A percentile compares a stretch with the other conserved stretches of the same genome.
Evolutionary conservation across 2,329 filamentous ascomycete species (phyloP).

Genomic region (Pseudonectria buxi): DNA sequence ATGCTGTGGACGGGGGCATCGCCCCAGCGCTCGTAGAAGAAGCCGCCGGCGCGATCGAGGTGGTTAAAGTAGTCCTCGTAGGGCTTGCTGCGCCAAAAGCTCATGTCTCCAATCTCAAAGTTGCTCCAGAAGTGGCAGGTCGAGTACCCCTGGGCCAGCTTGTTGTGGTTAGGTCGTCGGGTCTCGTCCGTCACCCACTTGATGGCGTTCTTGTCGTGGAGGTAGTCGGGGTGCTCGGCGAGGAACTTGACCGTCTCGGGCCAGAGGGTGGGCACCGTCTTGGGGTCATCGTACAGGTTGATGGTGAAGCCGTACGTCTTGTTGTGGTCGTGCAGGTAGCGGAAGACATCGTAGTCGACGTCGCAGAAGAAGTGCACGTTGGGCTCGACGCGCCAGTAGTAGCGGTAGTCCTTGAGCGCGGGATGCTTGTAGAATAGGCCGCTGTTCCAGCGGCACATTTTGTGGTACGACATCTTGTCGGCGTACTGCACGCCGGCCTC

Average conservation of each 20-base stretch:
- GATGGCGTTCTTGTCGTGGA: slow-evolving; percentile 79
- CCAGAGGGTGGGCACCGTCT: slow-evolving; percentile 84
- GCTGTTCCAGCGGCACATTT: slow-evolving; percentile 99
- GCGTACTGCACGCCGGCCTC: slow-evolving; percentile 89
- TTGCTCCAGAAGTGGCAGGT: slow-evolving; percentile 99
- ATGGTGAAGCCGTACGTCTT: slow-evolving; percentile 99
- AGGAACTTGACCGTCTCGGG: slow-evolving; percentile 93
- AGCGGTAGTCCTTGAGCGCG: slow-evolving; percentile 72
- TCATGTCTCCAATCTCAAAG: slow-evolving; percentile 92
- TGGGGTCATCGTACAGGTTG: slow-evolving; percentile 87
- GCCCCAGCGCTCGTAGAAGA: slow-evolving; percentile 98
- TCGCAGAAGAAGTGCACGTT: slow-evolving; percentile 99
- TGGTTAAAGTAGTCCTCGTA: slow-evolving; percentile 98
- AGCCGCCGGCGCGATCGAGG: slow-evolving; percentile 90
- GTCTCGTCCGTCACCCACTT: slow-evolving; percentile 77
- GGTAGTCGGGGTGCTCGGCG: slow-evolving; percentile 71
- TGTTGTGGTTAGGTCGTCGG: slow-evolving; percentile 71
- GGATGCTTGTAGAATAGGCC: slow-evolving; percentile 97
- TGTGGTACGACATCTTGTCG: slow-evolving; percentile 82
- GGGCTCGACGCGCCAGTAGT: slow-evolving; percentile 98
- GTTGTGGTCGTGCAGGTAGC: slow-evolving; percentile 96
- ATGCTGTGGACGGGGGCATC: slow-evolving; percentile 97
- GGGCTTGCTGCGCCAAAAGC: slow-evolving; percentile 81
- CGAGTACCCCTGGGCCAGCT: slow-evolving; percentile 83
- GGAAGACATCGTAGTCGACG: slow-evolving; percentile 96